phyloP scores from a whole-genome alignment of 257 asterid species.

The Orobanche coerulescens region DNA sequence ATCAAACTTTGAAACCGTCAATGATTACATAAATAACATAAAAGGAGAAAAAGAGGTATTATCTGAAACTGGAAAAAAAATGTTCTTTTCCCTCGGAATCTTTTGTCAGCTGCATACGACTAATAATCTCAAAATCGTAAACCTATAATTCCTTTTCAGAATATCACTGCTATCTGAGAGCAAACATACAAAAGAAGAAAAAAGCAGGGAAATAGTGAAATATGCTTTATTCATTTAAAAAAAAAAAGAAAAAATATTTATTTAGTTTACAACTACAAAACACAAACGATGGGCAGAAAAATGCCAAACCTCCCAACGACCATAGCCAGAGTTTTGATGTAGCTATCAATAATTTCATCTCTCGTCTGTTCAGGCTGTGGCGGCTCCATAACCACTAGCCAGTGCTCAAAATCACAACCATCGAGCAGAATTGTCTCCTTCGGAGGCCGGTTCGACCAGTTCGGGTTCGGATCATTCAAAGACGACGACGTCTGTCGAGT shows the following conservation, averaged over 20 bases:
- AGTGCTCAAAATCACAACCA: conserved; percentile 97
- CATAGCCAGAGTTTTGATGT: conserved; percentile 64
- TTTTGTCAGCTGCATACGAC: neutral
- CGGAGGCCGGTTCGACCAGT: conserved; percentile 93
- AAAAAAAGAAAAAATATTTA: neutral
- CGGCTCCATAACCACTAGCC: conserved; percentile 91
- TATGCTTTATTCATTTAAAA: neutral
- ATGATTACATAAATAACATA: no score
- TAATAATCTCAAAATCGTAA: neutral
- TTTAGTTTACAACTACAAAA: neutral
- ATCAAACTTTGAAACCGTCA: no score
- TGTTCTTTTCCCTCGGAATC: no score
- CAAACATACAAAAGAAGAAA: neutral
- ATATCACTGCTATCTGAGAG: neutral
- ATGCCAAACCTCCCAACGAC: conserved; percentile 68
- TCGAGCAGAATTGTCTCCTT: conserved; percentile 91
- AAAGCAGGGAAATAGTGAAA: neutral
- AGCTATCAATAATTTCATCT: conserved; percentile 68
- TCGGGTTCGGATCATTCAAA: conserved; percentile 77
- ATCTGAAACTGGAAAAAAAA: no score
- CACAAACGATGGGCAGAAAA: neutral
- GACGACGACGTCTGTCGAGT: conserved; percentile 62
- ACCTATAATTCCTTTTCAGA: neutral
- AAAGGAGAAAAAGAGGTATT: no score
- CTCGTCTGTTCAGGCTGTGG: conserved; percentile 70